Evolutionary conservation across 192 early-diverging fungal genomes (phyloP), one percentile per base, ranked within the genome.

Genomic region (Entomortierella parvispora): DNA sequence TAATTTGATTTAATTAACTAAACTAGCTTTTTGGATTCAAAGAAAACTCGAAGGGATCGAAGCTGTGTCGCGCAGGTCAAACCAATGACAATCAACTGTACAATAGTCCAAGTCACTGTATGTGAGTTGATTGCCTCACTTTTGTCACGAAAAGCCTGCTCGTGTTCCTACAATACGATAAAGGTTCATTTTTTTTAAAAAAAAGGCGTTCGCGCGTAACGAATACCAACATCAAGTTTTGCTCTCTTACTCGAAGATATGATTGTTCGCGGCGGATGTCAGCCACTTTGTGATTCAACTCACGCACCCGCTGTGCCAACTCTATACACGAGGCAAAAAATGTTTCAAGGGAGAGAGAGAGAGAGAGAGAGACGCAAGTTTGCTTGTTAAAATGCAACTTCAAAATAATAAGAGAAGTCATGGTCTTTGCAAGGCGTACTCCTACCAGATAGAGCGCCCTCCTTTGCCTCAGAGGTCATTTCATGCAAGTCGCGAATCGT

Each of bases 1-100:
- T n/a, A n/a, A n/a, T 18, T 40, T 20, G 23, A 22, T 55, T 43
- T 11, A 11, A 18, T 45, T 45, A 45, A 18, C 81, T 88, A 93
- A 68, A 93, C 93, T 29, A 97, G 86, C 80, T 97, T 97, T 85
- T 97, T 97, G 72, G 93, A 84, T 48, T 92, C 88, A 78, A 97
- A 95, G 87, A 97, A 97, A 57, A 82, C 75, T 68, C 90, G 89
- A 59, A 96, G 84, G 68, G 94, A 91, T 22, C 90, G 88, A 59
- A 96, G 85, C 80, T 98, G 96, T 89, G 93, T 93, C 48, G 88
- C 82, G 84, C 92, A 91, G 20, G 87, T 86, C n/a, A 83, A 66
- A 22, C 88, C 91, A 31, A 99, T 82, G 12, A 97, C 86, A 29
- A 85, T 61, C 20, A 99, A 64, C 80, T 99, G 97, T 17, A 91